Base-by-base conservation (phyloP, 176 grass and related monocot genomes). In the Guadua angustifolia region DNA sequence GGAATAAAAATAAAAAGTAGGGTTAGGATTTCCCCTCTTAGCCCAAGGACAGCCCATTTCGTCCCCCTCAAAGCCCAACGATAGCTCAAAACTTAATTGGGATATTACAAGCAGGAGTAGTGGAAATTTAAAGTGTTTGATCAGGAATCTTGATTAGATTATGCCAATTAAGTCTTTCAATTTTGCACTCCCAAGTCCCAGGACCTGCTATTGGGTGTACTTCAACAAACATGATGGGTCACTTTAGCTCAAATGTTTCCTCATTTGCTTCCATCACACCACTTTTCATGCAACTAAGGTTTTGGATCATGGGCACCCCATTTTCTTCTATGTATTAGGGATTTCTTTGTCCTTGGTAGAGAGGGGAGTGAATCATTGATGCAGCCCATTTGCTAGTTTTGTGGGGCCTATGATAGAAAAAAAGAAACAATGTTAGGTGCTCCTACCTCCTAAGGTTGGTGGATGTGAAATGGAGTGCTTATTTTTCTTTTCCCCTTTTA, bases 371-470 rank as follows among this genome's bases (percentile, higher is more conserved):
- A 39, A 45, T n/a, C 29, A 57, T 18, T 74, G 19, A 61, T 74
- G 32, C 26, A 22, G 6, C 0, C 29, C 9, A 79, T 45, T 65
- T 65, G 24, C 14, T 66, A 21, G 17, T 29, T 12, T 15, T 80
- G 55, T 73, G 80, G 53, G 56, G 3, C 11, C 69, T 26, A 36
- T 38, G 26, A 9, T 7, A 63, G 70, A 38, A 43, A 50, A 78
- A 78, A 85, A 84, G 9, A 32, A 19, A 47, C 8, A 15, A 64
- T 45, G 52, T 44, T 78, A 47, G 62, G 83, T 84, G 73, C 22
- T 66, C 73, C 73, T 53, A 52, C 15, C 43, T 45, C 73, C 65
- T 46, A 55, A 10, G 74, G 83, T 85, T 85, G 74, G 66, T 79
- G 74, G 74, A 40, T 47, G 71, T 26, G 18, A 52, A 19, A 49